Percentiles rank a stretch among this genome's conserved stretches.
phyloP scores from a whole-genome alignment of 2,329 filamentous ascomycete genomes.

The Paradendryphiella salina region DNA sequence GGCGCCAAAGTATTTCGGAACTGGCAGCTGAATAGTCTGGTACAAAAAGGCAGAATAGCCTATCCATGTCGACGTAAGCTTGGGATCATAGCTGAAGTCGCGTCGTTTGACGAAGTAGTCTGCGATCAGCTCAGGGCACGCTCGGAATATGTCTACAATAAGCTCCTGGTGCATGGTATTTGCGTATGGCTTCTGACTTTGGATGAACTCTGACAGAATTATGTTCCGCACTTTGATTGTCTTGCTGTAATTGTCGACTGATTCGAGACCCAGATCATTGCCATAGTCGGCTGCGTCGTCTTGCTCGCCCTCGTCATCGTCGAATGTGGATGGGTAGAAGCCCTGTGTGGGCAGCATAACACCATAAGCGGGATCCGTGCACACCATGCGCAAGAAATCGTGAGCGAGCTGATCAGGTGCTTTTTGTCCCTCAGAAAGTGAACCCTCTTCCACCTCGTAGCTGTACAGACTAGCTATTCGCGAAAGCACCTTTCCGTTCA shows the following conservation, averaged over 20 bases:
- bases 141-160: constrained; percentile 75
- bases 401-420: constrained; percentile 71
- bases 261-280: constrained; percentile 69
- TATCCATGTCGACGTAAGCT: constrained; percentile 91
- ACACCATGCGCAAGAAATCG: constrained; percentile 72
- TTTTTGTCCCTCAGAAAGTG: constrained; percentile 54
- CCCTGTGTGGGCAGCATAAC: constrained; percentile 75
- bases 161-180: constrained; percentile 80
- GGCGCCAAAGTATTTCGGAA: constrained; percentile 74
- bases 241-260: constrained; percentile 69
- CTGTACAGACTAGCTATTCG: constrained; percentile 58
- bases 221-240: constrained; percentile 77
- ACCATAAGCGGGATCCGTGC: constrained; percentile 73
- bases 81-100: constrained; percentile 82
- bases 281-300: constrained; percentile 52
- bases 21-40: constrained; percentile 72
- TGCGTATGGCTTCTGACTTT: constrained; percentile 80
- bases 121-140: constrained; percentile 82
- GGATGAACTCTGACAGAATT: constrained; percentile 75
- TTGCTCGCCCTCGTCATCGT: constrained; percentile 55
- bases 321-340: constrained; percentile 76
- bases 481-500: constrained; percentile 74
- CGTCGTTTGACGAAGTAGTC: constrained; percentile 83
- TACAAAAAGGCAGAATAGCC: constrained; percentile 90
- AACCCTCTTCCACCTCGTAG: constrained; percentile 49